Evolutionary conservation across 2,329 filamentous ascomycete genomes (phyloP), one percentile per base, ranked within the genome.

Genomic region (Cercospora zeina): DNA sequence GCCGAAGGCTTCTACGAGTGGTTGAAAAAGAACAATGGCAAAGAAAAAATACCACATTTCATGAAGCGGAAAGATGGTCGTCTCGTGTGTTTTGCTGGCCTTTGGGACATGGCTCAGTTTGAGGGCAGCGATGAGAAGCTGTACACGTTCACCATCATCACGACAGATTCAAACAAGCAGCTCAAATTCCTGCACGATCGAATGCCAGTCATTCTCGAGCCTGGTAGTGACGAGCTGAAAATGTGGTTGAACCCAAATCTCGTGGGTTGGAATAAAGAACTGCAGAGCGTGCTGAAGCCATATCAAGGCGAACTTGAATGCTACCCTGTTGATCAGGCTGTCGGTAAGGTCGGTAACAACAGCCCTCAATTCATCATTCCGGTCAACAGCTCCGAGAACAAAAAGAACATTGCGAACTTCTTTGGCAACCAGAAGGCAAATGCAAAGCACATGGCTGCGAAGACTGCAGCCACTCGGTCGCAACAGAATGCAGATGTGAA

Each of bases 1-100:
- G 92, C 90, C 9, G 89, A 97, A 76, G 95, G 95, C 1, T 99
- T 97, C 76, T 99, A 91, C 72, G 95, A 99, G 76, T 97, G 95
- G 95, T 79, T 96, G 63, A 93, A 93, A 76, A 90, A 88, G 70
- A 88, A 85, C 71, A 82, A 83, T 1, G 83, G 85, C 6, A 93
- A 89, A 68, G 89, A 95, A 58, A 96, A 91, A 77, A 79, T 93
- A 1, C 93, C 95, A 10, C 87, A 97, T 75, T 97, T 87, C 70
- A 84, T 91, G 21, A 93, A 88, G 76, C 82, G 92, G 30, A 89
- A 87, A 68, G 93, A 97, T 73, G 90, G 89, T 0, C 84, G 87
- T 69, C 78, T 97, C 69, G 90, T 96, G 88, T 93, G 87, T 71
- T 87, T 97, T 70, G 93, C 93, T 10, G 95, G 93, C 0, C 77